These are phyloP conservation scores for Aspergillus intermedius DNA, from an alignment of 2,329 filamentous ascomycete genomes.

Conservation along the genomic window DNA sequence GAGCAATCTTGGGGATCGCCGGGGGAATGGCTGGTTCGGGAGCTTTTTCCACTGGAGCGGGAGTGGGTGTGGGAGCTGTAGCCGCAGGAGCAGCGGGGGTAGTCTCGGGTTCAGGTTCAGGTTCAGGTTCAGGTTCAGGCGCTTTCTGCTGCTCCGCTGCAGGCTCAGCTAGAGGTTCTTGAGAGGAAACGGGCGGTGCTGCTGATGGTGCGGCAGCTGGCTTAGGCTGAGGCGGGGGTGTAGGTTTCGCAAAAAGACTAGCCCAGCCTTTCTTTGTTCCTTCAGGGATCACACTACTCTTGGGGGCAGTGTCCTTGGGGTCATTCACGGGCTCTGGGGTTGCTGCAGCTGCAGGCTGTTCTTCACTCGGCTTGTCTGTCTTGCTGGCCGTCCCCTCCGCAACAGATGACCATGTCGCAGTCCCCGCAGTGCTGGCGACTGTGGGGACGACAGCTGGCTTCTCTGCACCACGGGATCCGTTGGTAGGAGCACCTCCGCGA, in stretches of 20 bases:
- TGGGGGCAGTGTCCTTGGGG: slow-evolving; percentile 16
- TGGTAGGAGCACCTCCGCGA: slow-evolving; percentile 33
- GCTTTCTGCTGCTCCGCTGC: neutral
- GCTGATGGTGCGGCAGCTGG: slow-evolving; percentile 27
- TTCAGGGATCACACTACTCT: slow-evolving; percentile 32
- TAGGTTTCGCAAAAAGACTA: slow-evolving; percentile 64
- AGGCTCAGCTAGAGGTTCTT: neutral
- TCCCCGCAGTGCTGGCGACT: slow-evolving; percentile 9
- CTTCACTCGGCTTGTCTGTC: slow-evolving; percentile 16
- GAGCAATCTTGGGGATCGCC: slow-evolving; percentile 25
- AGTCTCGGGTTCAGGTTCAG: slow-evolving; percentile 7
- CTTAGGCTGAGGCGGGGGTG: slow-evolving; percentile 46
- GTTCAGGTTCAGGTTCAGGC: neutral
- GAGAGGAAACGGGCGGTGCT: neutral
- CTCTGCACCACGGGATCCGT: slow-evolving; percentile 34
- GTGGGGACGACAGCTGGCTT: slow-evolving; percentile 19
- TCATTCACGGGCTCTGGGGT: slow-evolving; percentile 11
- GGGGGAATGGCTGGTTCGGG: slow-evolving; percentile 7
- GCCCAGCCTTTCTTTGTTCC: slow-evolving; percentile 55
- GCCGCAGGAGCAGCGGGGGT: slow-evolving; percentile 31
- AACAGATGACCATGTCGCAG: slow-evolving; percentile 10
- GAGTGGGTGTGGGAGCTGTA: slow-evolving; percentile 13
- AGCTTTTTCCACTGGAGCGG: slow-evolving; percentile 12
- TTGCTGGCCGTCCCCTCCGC: slow-evolving; percentile 20
- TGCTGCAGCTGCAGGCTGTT: slow-evolving; percentile 11